These are phyloP conservation scores for Danielia reshetovae DNA, from an alignment of 805 yeast genomes.

Conservation along the genomic window DNA sequence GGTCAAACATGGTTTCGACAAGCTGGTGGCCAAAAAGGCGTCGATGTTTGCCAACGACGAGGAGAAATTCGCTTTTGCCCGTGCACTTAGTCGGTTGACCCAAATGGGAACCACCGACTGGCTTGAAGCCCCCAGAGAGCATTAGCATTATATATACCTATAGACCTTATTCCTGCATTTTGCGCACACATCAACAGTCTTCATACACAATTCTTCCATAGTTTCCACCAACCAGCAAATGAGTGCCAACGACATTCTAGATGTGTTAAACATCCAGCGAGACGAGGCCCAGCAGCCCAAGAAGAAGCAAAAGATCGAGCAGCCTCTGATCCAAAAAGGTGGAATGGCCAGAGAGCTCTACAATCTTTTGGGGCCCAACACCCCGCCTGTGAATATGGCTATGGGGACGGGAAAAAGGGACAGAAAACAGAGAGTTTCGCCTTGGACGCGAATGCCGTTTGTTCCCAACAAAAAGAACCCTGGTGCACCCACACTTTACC, in stretches of 20 bases:
- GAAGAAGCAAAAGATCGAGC: slow-evolving; percentile 34
- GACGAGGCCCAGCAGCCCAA: slow-evolving; percentile 40
- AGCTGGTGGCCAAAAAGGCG: slow-evolving; percentile 66
- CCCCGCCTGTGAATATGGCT: slow-evolving; percentile 66
- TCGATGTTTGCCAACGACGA: slow-evolving; percentile 86
- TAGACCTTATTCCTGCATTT: neutral
- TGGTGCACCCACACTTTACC: slow-evolving; percentile 48
- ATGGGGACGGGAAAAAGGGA: slow-evolving; percentile 47
- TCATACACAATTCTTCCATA: neutral
- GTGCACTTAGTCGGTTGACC: slow-evolving; percentile 85
- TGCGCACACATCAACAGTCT: neutral
- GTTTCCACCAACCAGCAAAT: slow-evolving; percentile 8
- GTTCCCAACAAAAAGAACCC: slow-evolving; percentile 46
- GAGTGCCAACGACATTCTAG: slow-evolving; percentile 58
- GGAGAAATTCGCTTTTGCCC: slow-evolving; percentile 93
- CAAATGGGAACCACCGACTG: slow-evolving; percentile 95
- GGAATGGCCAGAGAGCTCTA: slow-evolving; percentile 91
- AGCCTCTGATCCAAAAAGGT: slow-evolving; percentile 26
- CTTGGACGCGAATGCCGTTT: slow-evolving; percentile 76
- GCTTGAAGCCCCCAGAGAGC: slow-evolving; percentile 49
- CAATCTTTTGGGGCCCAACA: slow-evolving; percentile 83
- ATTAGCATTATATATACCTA: neutral
- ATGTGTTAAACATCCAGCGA: slow-evolving; percentile 66
- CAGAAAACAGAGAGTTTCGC: slow-evolving; percentile 63
- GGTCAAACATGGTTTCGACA: slow-evolving; percentile 72